A percentile compares a stretch with the other conserved stretches of the same genome.
phyloP scores from a whole-genome alignment of 805 yeast genomes.

The Saturnispora besseyi region DNA sequence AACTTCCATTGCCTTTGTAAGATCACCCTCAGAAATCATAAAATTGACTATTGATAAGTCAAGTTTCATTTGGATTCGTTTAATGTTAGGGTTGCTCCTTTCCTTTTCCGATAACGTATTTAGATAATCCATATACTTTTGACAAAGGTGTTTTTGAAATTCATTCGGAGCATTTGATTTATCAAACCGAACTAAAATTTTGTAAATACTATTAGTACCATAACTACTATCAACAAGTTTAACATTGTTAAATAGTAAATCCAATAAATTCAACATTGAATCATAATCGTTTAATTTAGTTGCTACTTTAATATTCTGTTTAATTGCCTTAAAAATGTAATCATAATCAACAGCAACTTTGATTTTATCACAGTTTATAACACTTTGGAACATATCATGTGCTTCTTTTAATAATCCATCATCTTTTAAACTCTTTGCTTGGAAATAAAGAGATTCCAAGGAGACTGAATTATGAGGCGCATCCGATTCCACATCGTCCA shows the following conservation, averaged over 20 bases:
- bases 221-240: slow-evolving; percentile 16
- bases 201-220: slow-evolving; percentile 26
- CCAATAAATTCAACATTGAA: slow-evolving; percentile 12
- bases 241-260: slow-evolving; percentile 16
- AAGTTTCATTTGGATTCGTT: slow-evolving; percentile 41
- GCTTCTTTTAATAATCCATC: slow-evolving; percentile 25
- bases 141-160: slow-evolving; percentile 18
- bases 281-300: slow-evolving; percentile 15
- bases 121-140: slow-evolving; percentile 16
- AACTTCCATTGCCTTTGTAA: slow-evolving; percentile 28
- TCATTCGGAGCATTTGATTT: slow-evolving; percentile 11
- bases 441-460: slow-evolving; percentile 24
- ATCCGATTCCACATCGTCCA: slow-evolving; percentile 6
- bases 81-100: slow-evolving; percentile 13
- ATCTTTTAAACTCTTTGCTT: slow-evolving; percentile 27
- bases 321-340: slow-evolving; percentile 27
- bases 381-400: slow-evolving; percentile 17
- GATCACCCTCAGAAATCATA: slow-evolving; percentile 23
- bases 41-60: slow-evolving; percentile 36
- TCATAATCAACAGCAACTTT: slow-evolving; percentile 6
- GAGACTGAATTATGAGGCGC: slow-evolving; percentile 7
- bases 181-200: slow-evolving; percentile 24
- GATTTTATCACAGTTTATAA: slow-evolving; percentile 10
- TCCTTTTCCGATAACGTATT: slow-evolving; percentile 1
- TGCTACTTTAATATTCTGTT: slow-evolving; percentile 27